A percentile compares a stretch with the other conserved stretches of the same genome.
These are phyloP conservation scores for Arthrocladium fulminans DNA, from an alignment of 2,329 filamentous ascomycete genomes.

Conservation along the genomic window DNA sequence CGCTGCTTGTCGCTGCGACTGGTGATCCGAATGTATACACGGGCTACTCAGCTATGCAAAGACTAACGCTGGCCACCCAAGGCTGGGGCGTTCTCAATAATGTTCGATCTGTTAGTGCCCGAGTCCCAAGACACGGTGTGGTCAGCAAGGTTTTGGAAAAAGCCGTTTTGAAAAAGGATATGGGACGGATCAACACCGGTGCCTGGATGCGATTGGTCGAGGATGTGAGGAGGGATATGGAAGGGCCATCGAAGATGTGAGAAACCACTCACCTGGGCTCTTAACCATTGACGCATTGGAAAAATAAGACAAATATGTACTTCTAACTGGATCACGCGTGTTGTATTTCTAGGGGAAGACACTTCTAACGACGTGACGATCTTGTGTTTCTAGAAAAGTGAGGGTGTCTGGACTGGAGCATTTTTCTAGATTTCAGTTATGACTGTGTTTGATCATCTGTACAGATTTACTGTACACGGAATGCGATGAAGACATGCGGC, in stretches of 20 bases:
- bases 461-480: no score
- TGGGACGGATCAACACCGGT: conserved; percentile 14
- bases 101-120: conserved; percentile 30
- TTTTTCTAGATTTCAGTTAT: no score
- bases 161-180: conserved; percentile 30
- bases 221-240: not conserved
- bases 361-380: no score
- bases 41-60: conserved; percentile 28
- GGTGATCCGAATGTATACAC: conserved; percentile 38
- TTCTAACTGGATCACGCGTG: no score
- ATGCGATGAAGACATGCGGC: no score
- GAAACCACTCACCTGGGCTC: not conserved
- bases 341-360: no score
- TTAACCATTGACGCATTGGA: no score
- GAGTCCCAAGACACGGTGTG: conserved; percentile 33
- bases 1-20: conserved; percentile 37
- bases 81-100: conserved; percentile 37
- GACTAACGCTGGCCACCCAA: conserved; percentile 36
- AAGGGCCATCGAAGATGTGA: not conserved
- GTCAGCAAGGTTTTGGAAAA: conserved; percentile 33
- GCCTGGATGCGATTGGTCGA: conserved; percentile 17
- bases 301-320: no score
- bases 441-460: no score
- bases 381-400: no score
- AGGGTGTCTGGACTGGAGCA: no score